Evolutionary conservation across 208 protist species (phyloP), one percentile per base, ranked within the genome.

Genomic region (Crithidia bombi): DNA sequence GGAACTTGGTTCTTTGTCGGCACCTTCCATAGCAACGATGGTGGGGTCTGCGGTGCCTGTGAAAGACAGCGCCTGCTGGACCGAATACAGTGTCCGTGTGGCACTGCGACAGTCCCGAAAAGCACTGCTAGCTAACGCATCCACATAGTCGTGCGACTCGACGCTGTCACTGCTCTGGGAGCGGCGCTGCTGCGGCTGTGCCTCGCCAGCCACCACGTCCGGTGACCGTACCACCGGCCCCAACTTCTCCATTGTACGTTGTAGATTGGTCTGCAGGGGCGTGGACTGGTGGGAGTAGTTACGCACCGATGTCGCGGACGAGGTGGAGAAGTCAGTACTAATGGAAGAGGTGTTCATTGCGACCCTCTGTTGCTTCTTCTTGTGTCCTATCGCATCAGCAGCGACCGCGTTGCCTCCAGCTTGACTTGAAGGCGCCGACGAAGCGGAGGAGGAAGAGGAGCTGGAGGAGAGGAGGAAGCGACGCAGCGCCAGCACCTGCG

Each of bases 31-130:
- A 11, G 43, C 2, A 5, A 14, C 43, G 6, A n/a, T 23, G 5
- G 15, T 6, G 5, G 9, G 43, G 4, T 47, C 43, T 5, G 15
- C 43, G 43, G 6, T 14, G 43, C 30, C 41, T 0, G 59, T 41
- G 15, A 65, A 65, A 10, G 59, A 65, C 32, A 65, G 38, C 51
- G 52, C 7, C n/a, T 52, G 55, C 23, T 49, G 50, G 0, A 51
- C 17, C 5, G 71, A 50, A 41, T 30, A 26, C 14, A 51, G 5
- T 1, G 52, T 69, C 3, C 28, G 47, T 0, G 44, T 55, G 9
- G 69, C 62, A 28, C 69, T 80, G 15, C 46, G 50, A 47, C 81
- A 78, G 65, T 82, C 66, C 4, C 62, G 57, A 44, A 83, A 82
- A 2, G 72, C 76, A 21, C 64, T 70, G 56, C 76, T 80, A 35